Evolutionary conservation across 2,329 filamentous ascomycete genomes (phyloP).

Genomic region (Nothopassalora personata): DNA sequence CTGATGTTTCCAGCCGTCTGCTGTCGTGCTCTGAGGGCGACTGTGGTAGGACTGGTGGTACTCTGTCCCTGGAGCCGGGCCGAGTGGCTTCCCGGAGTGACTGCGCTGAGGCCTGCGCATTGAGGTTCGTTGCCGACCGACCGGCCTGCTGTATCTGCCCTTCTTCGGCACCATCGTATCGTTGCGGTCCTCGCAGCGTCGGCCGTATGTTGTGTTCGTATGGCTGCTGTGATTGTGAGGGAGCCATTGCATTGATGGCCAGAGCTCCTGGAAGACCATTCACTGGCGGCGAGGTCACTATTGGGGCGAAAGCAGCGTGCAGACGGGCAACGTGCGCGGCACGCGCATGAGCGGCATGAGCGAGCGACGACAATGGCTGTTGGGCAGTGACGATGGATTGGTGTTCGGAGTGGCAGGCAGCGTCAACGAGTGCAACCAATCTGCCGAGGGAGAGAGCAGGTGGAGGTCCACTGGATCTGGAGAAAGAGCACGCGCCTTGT

Average conservation of each 20-base stretch:
- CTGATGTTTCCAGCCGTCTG: slow-evolving; percentile 3
- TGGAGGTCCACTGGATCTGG: slow-evolving; percentile 6
- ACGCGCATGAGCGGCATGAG: slow-evolving; percentile 8
- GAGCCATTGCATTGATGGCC: slow-evolving; percentile 18
- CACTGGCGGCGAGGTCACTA: slow-evolving; percentile 7
- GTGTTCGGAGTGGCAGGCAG: not conserved
- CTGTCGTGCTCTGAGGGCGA: not conserved
- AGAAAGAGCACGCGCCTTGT: not conserved
- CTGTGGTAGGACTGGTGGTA: not conserved
- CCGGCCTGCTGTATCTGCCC: slow-evolving; percentile 30
- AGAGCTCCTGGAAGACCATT: slow-evolving; percentile 18
- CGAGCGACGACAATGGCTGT: not conserved
- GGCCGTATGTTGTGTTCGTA: slow-evolving; percentile 18
- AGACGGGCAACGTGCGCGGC: slow-evolving; percentile 4
- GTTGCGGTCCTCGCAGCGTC: slow-evolving; percentile 16
- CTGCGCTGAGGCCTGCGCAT: slow-evolving; percentile 32
- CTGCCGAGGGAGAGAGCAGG: not conserved
- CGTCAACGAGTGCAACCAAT: not conserved
- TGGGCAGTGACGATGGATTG: slow-evolving; percentile 1
- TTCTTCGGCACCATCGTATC: slow-evolving; percentile 23
- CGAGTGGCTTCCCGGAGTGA: slow-evolving; percentile 30
- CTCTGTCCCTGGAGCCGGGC: slow-evolving; percentile 11
- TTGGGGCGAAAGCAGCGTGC: slow-evolving; percentile 1
- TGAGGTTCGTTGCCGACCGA: slow-evolving; percentile 28
- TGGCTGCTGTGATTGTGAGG: slow-evolving; percentile 9